These are phyloP conservation scores for Neoboletus brunneissimus DNA, from an alignment of 768 basidiomycete species.

Conservation along the genomic window DNA sequence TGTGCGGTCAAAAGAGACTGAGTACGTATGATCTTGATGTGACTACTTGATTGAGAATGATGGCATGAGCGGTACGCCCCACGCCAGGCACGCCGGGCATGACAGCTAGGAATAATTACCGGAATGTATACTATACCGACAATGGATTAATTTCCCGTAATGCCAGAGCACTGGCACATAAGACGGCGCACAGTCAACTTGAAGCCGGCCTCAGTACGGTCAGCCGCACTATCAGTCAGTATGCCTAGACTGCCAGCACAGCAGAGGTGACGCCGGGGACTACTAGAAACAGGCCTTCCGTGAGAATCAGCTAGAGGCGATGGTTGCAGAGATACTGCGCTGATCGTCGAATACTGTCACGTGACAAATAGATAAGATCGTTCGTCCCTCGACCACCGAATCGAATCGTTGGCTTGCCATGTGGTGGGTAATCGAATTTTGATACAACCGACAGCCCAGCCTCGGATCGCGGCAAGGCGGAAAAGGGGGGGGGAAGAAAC, in stretches of 20 bases:
- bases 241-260: background rate
- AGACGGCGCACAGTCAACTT: background rate
- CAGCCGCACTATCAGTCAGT: background rate
- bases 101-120: conserved; percentile 7
- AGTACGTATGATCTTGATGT: background rate
- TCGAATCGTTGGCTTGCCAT: background rate
- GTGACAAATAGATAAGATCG: background rate
- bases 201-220: background rate
- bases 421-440: background rate
- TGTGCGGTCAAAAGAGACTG: background rate
- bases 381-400: background rate
- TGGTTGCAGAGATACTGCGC: background rate
- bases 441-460: background rate
- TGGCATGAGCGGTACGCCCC: background rate
- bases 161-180: background rate
- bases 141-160: conserved; percentile 4
- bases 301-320: background rate
- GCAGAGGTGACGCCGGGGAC: background rate
- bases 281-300: background rate
- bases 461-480: background rate
- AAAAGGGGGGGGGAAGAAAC: background rate
- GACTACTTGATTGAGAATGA: background rate
- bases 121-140: background rate
- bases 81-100: background rate
- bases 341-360: background rate